These are phyloP conservation scores for Cylindrotheca closterium DNA, from an alignment of 108 stramenopile genomes.

Conservation along the genomic window DNA sequence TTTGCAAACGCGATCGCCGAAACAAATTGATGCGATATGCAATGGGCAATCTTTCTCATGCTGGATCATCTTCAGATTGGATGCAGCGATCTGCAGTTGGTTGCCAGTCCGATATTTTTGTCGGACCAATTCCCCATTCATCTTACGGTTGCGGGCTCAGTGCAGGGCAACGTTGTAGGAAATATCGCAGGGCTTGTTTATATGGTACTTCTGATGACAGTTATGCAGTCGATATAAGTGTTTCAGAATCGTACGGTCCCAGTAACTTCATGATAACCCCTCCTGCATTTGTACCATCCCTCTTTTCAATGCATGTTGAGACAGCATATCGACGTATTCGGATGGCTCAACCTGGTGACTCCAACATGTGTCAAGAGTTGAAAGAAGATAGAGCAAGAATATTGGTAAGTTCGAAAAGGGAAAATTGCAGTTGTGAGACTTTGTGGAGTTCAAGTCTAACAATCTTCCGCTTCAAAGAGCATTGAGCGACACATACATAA, in stretches of 20 bases:
- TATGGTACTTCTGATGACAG: conserved; percentile 14
- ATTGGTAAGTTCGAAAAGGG: background rate
- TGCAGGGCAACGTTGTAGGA: conserved; percentile 27
- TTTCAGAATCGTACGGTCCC: conserved; percentile 19
- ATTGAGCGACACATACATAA: conserved; percentile 20
- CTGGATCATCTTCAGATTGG: conserved; percentile 34
- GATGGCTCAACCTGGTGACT: conserved; percentile 4
- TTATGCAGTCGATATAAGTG: conserved; percentile 21
- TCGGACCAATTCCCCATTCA: conserved; percentile 33
- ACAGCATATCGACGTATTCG: conserved; percentile 14
- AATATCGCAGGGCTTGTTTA: conserved; percentile 8
- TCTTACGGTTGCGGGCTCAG: conserved; percentile 28
- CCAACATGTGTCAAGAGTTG: background rate
- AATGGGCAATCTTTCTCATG: conserved; percentile 21
- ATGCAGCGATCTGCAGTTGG: conserved; percentile 29
- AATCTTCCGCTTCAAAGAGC: no score
- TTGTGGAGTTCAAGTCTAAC: no score
- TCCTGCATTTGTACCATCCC: conserved; percentile 28
- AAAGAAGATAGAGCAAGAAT: conserved; percentile 4
- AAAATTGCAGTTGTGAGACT: no score
- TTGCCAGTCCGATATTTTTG: conserved; percentile 24
- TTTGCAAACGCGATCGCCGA: conserved; percentile 11
- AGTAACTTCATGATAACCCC: conserved; percentile 32
- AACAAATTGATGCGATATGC: conserved; percentile 4
- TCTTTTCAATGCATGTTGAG: conserved; percentile 24